Evolutionary conservation across 2,329 filamentous ascomycete genomes (phyloP), one percentile per base, ranked within the genome.

Genomic region (Myriangium duriaei): DNA sequence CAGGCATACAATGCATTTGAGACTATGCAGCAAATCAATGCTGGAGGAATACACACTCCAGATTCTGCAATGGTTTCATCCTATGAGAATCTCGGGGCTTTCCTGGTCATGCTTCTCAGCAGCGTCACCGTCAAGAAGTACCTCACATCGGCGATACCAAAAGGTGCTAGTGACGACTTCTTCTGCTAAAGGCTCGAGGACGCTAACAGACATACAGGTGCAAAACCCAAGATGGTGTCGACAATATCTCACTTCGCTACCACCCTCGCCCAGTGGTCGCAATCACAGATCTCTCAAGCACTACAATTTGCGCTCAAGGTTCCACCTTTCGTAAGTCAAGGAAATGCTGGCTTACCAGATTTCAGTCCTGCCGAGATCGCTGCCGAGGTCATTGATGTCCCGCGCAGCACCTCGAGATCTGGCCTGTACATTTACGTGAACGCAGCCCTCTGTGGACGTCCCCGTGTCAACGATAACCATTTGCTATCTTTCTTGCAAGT

Each of bases 391-490:
- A 21, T 37, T 2, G 82, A 92, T 34, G 61, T 87, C 7, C 80
- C 81, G 3, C 65, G 76, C 18, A 66, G 79, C 33, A 85, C 83
- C 47, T 83, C 85, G 3, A 73, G 85, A 55, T 81, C 83, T 36
- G 86, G 82, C 4, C 66, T 94, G 39, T 94, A 91, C 53, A 69
- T 93, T 5, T 91, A 88, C 55, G 64, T 95, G 6, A 91, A 86
- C 54, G 76, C 85, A 39, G 71, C 81, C 54, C 81, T 91, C 64
- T 75, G 82, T 44, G 84, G 79, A 19, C 74, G 85, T 19, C 87
- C 88, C 0, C 63, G 93, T 14, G 73, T 93, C 18, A 87, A 96
- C 51, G 87, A 96, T 50, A 67, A 69, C 37, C 71, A 73, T 16
- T 68, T 96, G 9, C 76, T 91, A 47, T 81, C 74, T 34, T 91